Evolutionary conservation across 2,329 filamentous ascomycete species (phyloP).

Genomic region (Arthrobotrys iridis): DNA sequence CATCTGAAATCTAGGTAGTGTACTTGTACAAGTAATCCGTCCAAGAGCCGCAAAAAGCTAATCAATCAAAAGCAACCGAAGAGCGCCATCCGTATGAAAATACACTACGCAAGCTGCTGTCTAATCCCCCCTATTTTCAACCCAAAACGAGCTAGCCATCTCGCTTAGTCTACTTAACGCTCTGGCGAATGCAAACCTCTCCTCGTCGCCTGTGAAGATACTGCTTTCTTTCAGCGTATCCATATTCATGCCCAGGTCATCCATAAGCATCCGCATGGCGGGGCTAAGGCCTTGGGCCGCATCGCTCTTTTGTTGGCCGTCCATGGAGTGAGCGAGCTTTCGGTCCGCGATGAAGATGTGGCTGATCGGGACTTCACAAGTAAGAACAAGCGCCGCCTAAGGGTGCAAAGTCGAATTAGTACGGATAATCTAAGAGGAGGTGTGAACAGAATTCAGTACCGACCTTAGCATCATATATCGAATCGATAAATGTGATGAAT

Average conservation of each 20-base stretch:
- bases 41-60: no score
- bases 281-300: constrained; percentile 69
- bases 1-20: no score
- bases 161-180: constrained; percentile 78
- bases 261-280: constrained; percentile 81
- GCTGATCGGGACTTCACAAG: constrained; percentile 82
- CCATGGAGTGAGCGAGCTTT: constrained; percentile 65
- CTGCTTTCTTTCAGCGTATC: constrained; percentile 82
- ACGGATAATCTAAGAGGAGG: not conserved
- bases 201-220: constrained; percentile 93
- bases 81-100: no score
- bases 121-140: constrained; percentile 49
- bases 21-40: no score
- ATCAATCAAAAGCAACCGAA: no score
- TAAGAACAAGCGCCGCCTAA: constrained; percentile 93
- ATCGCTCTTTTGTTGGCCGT: constrained; percentile 71
- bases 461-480: constrained; percentile 81
- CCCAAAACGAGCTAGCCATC: constrained; percentile 51
- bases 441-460: constrained; percentile 50
- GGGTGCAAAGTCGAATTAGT: not conserved
- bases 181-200: constrained; percentile 93
- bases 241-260: constrained; percentile 86
- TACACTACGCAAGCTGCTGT: not conserved
- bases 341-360: constrained; percentile 76
- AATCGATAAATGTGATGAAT: constrained; percentile 98